A percentile compares a stretch with the other conserved stretches of the same genome.
These are phyloP conservation scores for Odontarrhena argentea DNA, from an alignment of 345 rosid species.

Conservation along the genomic window DNA sequence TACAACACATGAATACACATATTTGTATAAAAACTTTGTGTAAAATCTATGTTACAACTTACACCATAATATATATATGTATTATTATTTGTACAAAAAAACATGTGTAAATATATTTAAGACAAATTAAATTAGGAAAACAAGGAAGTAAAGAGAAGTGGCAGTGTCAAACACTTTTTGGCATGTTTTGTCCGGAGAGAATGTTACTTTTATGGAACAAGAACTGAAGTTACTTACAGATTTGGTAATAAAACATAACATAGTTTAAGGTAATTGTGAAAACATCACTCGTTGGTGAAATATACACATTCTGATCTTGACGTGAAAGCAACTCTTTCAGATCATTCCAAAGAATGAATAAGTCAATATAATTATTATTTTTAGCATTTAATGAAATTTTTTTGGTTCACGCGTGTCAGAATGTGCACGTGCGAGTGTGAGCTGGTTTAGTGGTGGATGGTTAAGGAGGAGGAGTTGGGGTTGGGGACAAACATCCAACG, in stretches of 20 bases:
- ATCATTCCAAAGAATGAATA: constrained; percentile 26
- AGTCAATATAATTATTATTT: constrained; percentile 26
- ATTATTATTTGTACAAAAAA: background rate
- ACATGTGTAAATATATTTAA: background rate
- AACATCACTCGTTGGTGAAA: constrained; percentile 27
- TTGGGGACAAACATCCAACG: constrained; percentile 54
- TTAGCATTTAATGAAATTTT: constrained; percentile 31
- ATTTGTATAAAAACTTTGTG: no score
- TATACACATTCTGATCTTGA: constrained; percentile 35
- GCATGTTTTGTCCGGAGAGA: constrained; percentile 36
- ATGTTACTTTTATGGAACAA: constrained; percentile 32
- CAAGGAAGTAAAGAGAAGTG: constrained; percentile 37
- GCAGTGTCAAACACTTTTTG: constrained; percentile 40
- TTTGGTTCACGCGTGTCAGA: constrained; percentile 34
- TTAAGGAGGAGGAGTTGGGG: constrained; percentile 2
- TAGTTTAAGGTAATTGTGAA: constrained; percentile 24
- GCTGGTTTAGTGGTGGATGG: constrained; percentile 17
- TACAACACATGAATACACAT: no score
- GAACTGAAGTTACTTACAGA: constrained; percentile 22
- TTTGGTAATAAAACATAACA: constrained; percentile 11
- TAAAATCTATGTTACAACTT: no score
- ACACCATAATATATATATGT: no score
- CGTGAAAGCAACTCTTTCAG: constrained; percentile 41
- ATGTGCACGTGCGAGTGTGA: constrained; percentile 49
- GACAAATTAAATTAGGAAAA: constrained; percentile 5